Evolutionary conservation across 352 stramenopile genomes (phyloP), one percentile per base, ranked within the genome.

Genomic region (Pythium rhizo-oryzae): DNA sequence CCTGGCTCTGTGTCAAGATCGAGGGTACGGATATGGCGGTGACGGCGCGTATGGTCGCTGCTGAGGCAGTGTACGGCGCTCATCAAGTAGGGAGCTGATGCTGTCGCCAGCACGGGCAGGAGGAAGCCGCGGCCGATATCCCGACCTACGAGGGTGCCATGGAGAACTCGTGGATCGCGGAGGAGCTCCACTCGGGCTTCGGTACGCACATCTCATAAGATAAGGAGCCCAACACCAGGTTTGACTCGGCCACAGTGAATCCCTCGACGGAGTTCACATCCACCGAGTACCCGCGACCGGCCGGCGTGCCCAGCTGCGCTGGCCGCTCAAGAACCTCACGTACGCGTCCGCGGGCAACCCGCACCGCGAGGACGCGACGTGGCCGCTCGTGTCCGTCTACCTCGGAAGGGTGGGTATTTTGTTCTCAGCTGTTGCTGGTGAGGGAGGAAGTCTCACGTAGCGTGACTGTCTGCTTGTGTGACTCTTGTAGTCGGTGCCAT

Each of bases 1-100:
- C 97, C 98, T 56, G 98, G 98, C 49, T 99, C 99, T 74, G 77
- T 99, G 57, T 99, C 19, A 99, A 99, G 85, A 99, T 99, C 78
- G 99, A 99, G 80, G 98, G 98, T 49, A 97, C 94, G 41, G 97
- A 99, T 83, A 99, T 96, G 51, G 98, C 97, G 37, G 99, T 99
- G 78, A 99, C 99, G 87, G 98, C 86, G 53, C 97, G 97, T 51
- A 99, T 99, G 88, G 77, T 99, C 37, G 97, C 97, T 52, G 98
- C 97, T 8, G 97, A 99, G 77, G 89, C 97, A 30, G 81, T 96
- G 39, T 99, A 98, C 75, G 93, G 80, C 88, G 54, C 67, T 98
- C 41, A 87, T 79, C 30, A 67, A 70, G 28, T 78, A 64, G 25
- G 85, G 62, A 33, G 57, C 69, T 1, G 80, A 93, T 57, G 80